A percentile compares a stretch with the other conserved stretches of the same genome.
phyloP scores from a whole-genome alignment of 805 yeast genomes.

The Lipomyces chichibuensis region DNA sequence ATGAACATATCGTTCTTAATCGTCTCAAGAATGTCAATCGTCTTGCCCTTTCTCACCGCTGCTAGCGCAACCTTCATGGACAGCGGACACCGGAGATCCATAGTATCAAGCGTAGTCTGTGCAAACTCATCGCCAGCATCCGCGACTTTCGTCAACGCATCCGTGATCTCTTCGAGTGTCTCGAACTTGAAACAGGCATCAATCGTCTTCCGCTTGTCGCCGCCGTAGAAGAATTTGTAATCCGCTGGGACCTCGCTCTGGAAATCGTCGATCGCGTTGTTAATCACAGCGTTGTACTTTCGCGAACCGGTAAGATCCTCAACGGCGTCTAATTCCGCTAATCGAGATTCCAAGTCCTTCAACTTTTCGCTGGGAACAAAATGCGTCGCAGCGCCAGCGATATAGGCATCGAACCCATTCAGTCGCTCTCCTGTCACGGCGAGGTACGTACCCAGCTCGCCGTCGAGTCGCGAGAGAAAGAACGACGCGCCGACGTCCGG shows the following conservation, averaged over 20 bases:
- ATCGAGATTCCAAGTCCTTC: conserved; percentile 62
- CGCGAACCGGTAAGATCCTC: conserved; percentile 15
- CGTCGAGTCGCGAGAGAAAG: conserved; percentile 80
- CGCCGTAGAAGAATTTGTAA: conserved; percentile 61
- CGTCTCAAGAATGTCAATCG: conserved; percentile 63
- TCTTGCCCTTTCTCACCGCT: conserved; percentile 63
- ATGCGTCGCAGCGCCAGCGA: conserved; percentile 88
- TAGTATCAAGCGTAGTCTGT: conserved; percentile 54
- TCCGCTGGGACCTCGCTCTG: conserved; percentile 65
- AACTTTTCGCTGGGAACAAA: conserved; percentile 72
- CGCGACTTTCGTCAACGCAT: conserved; percentile 49
- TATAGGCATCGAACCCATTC: conserved; percentile 76
- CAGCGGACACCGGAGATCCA: conserved; percentile 72
- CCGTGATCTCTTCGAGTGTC: conserved; percentile 58
- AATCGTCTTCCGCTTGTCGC: conserved; percentile 62
- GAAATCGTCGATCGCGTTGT: conserved; percentile 77
- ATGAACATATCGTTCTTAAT: conserved; percentile 71
- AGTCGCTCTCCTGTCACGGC: conserved; percentile 85
- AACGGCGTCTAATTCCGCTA: conserved; percentile 57
- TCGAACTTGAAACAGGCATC: conserved; percentile 65
- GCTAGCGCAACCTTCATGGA: conserved; percentile 74
- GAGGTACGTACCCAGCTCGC: conserved; percentile 79
- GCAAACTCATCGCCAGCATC: conserved; percentile 68
- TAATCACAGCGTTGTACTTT: conserved; percentile 52
- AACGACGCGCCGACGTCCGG: conserved; percentile 96